These are phyloP conservation scores for Wickerhamiella allomyrinae DNA, from an alignment of 805 yeast species.

Conservation along the genomic window DNA sequence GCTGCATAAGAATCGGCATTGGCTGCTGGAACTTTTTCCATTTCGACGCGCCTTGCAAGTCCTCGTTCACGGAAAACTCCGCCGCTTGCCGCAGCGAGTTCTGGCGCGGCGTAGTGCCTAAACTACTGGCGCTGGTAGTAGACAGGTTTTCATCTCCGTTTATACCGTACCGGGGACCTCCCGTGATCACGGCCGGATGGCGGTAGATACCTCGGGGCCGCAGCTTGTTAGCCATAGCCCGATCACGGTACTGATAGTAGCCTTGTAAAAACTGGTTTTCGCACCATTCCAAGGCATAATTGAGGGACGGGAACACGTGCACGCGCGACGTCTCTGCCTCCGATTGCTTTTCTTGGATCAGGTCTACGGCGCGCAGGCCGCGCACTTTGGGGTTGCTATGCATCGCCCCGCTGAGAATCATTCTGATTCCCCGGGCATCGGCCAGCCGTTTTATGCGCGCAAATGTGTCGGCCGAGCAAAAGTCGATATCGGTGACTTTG, in stretches of 20 bases:
- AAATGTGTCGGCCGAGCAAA: slow-evolving; percentile 92
- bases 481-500: slow-evolving; percentile 67
- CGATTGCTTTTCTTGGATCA: slow-evolving; percentile 38
- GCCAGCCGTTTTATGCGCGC: slow-evolving; percentile 70
- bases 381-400: slow-evolving; percentile 51
- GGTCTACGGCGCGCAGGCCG: slow-evolving; percentile 70
- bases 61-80: slow-evolving; percentile 22
- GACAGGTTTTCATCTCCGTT: not conserved
- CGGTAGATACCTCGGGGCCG: not conserved
- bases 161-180: not conserved
- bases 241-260: slow-evolving; percentile 32
- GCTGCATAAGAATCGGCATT: slow-evolving; percentile 46
- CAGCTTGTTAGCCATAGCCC: not conserved
- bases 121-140: not conserved
- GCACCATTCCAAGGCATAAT: slow-evolving; percentile 90
- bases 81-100: slow-evolving; percentile 22
- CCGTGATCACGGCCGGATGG: not conserved
- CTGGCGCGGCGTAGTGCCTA: slow-evolving; percentile 19
- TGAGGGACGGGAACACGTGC: slow-evolving; percentile 62
- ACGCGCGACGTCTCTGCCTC: slow-evolving; percentile 26
- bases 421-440: slow-evolving; percentile 49
- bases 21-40: slow-evolving; percentile 37
- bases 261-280: slow-evolving; percentile 73
- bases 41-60: slow-evolving; percentile 16
- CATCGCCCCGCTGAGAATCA: slow-evolving; percentile 65